Conservation (phyloP, 306 rosid species). For the Trifolium pratense region DNA sequence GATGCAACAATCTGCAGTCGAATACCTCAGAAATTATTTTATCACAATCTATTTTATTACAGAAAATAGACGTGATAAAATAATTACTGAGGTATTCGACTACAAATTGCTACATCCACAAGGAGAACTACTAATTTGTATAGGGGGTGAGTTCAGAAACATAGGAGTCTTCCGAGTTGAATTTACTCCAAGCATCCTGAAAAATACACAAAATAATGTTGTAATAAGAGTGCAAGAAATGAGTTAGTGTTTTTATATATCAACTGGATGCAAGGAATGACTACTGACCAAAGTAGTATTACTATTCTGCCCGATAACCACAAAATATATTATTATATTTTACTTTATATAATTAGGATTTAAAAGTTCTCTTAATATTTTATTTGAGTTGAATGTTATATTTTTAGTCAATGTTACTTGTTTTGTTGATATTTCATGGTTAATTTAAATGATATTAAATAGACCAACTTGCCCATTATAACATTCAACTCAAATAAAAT, state of each 20-base stretch:
- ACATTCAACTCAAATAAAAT: too few relatives aligned
- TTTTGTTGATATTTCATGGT: neutral
- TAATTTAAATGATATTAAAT: neutral
- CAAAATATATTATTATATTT: neutral
- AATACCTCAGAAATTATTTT: conserved; percentile 40
- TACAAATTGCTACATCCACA: conserved; percentile 12
- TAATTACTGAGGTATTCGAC: conserved; percentile 35
- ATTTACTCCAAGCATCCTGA: conserved; percentile 98
- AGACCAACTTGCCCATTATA: conserved; percentile 25
- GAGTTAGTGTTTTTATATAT: neutral
- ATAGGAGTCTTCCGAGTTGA: conserved; percentile 76
- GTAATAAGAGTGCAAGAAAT: neutral
- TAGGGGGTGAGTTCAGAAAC: neutral
- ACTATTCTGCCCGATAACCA: neutral
- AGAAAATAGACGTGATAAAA: too few relatives aligned
- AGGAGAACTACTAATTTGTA: conserved; percentile 22
- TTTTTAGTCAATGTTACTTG: neutral
- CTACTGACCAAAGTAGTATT: neutral
- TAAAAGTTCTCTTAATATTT: neutral
- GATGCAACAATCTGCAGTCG: conserved; percentile 11
- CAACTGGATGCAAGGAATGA: neutral
- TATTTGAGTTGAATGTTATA: neutral
- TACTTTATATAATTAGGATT: neutral
- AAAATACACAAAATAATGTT: neutral
- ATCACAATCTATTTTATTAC: conserved; percentile 1